Evolutionary conservation across 495 filamentous ascomycete genomes (phyloP).

Genomic region (Lepraria neglecta): DNA sequence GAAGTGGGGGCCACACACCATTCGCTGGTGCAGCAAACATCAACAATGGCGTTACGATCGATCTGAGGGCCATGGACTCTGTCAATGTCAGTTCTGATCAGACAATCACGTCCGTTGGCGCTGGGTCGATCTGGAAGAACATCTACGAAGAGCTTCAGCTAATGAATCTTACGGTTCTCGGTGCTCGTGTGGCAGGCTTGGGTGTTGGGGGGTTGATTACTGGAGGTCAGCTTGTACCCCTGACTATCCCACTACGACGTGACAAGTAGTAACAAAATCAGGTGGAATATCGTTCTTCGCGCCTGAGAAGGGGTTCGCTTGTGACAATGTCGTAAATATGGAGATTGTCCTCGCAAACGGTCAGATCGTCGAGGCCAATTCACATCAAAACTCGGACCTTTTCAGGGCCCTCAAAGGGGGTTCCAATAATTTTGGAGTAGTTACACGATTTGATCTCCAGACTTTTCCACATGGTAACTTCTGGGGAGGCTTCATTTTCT

Average conservation of each 20-base stretch:
- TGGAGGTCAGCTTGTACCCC: slow-evolving; percentile 39
- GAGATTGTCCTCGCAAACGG: slow-evolving; percentile 51
- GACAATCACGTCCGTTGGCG: slow-evolving; percentile 40
- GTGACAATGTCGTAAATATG: slow-evolving; percentile 32
- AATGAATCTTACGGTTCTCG: slow-evolving; percentile 43
- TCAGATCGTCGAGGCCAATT: slow-evolving; percentile 43
- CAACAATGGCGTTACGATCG: slow-evolving; percentile 45
- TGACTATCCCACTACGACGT: too few relatives aligned
- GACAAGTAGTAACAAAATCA: background rate
- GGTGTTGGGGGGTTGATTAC: slow-evolving; percentile 52
- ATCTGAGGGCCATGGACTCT: slow-evolving; percentile 41
- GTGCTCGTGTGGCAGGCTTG: slow-evolving; percentile 47
- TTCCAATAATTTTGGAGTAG: slow-evolving; percentile 49
- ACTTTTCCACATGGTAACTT: slow-evolving; percentile 36
- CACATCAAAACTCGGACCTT: slow-evolving; percentile 38
- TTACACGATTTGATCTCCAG: slow-evolving; percentile 46
- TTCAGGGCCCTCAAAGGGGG: slow-evolving; percentile 52
- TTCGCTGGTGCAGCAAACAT: slow-evolving; percentile 49
- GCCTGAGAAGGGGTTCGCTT: slow-evolving; percentile 6
- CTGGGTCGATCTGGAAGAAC: slow-evolving; percentile 45
- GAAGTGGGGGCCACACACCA: slow-evolving; percentile 46
- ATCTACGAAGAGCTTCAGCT: slow-evolving; percentile 47
- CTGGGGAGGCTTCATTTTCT: slow-evolving; percentile 35
- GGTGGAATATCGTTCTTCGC: too few relatives aligned
- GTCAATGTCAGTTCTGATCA: slow-evolving; percentile 40